Evolutionary conservation across 352 stramenopile species (phyloP), one percentile per base, ranked within the genome.

Genomic region (Pseudoperonospora humuli): DNA sequence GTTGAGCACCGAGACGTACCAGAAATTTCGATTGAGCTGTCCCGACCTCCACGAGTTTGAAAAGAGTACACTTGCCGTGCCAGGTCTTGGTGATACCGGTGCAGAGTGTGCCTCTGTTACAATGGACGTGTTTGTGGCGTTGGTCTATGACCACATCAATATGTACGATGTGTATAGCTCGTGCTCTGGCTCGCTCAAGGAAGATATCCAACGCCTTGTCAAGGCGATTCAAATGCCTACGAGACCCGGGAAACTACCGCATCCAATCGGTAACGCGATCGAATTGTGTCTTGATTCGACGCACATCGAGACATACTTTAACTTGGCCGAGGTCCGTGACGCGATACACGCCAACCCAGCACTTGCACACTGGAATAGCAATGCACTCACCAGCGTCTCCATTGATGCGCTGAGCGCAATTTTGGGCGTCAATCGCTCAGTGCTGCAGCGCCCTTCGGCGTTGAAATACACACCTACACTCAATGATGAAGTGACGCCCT

Each of bases 231-330:
- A 78, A 29, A 57, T 80, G 9, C 56, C 68, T 1, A 50, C 45
- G 8, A 44, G 29, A 1, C 44, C 54, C 19, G 61, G 58, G 3
- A 69, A 57, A 20, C 28, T 77, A 2, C 61, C 65, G 5, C 70
- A 84, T 34, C 72, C 70, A 11, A 63, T 92, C 57, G 83, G 83
- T 39, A 88, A 82, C 39, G 81, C 77, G 10, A 67, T 76, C 26
- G 75, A 65, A 17, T 61, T 95, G 67, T 88, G 74, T 13, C 46
- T 86, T 25, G 67, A 84, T 24, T 68, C 61, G 50, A 66, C 51
- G 15, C 56, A 62, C n/a, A 28, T 71, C 13, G 67, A 86, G 20
- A 35, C 63, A 25, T 97, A 86, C 62, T 75, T 96, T 21, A 83
- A 84, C 11, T 43, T 75, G 6, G 40, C 65, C 0, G 40, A 61